Evolutionary conservation across 2,329 filamentous ascomycete genomes (phyloP), one percentile per base, ranked within the genome.

Genomic region (Blastomyces silverae): DNA sequence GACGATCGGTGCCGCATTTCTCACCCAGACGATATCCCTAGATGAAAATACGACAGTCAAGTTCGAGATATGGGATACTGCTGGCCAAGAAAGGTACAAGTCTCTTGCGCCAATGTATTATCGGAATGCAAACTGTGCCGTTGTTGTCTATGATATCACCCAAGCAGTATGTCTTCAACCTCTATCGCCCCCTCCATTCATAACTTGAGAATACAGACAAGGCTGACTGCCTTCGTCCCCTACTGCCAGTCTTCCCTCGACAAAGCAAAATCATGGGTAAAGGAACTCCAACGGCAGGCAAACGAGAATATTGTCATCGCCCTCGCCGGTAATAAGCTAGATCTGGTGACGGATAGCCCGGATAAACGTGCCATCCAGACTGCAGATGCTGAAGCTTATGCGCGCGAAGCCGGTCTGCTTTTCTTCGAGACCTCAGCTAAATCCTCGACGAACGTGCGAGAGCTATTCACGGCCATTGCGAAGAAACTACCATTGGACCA

Each of bases 271-370:
- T 90, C 92, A 56, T 99, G 94, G 94, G 93, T 99, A 66, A 97
- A 97, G 81, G 94, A 99, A 78, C 87, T 99, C 64, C 94, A 99
- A 79, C 89, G 94, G 76, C 94, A 99, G 81, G 94, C 95, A 68
- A 99, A 97, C 82, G 94, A 99, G 80, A 97, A 97, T 80, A 99
- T 99, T 78, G 92, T 99, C 79, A 99, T 99, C 74, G 94, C 94
- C 58, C 87, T 99, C 55, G 94, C 93, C 63, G 94, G 94, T 68
- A 99, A 99, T 84, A 97, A 99, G 82, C 84, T 96, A 74, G 94
- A 99, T 84, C 82, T 99, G 71, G 94, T 97, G 68, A 92, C 87
- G 68, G 92, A 96, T 75, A 90, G 91, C 76, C 93, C 93, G 59
- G 93, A 97, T 77, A 97, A 97, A 85, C 89, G 94, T 74, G 94